These are phyloP conservation scores for Phanerochaete carnosa DNA, from an alignment of 768 basidiomycete genomes.

Conservation along the genomic window DNA sequence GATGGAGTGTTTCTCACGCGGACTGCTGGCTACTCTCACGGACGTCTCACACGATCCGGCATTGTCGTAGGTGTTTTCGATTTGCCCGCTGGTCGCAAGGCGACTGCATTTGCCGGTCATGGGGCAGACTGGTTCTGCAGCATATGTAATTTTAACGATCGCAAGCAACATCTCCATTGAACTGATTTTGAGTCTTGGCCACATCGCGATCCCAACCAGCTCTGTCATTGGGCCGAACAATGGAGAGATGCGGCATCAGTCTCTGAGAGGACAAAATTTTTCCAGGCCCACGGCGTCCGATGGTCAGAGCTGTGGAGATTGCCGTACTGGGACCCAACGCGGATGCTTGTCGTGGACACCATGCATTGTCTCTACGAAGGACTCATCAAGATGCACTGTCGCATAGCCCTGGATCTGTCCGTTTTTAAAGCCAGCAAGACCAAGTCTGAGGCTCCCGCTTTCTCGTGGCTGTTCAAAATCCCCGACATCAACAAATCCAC, in stretches of 20 bases:
- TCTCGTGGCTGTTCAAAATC: not conserved
- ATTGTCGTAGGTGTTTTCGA: slow-evolving; percentile 25
- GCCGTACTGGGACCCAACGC: slow-evolving; percentile 25
- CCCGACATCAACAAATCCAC: too few relatives aligned
- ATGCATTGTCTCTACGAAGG: slow-evolving; percentile 24
- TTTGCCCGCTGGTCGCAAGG: slow-evolving; percentile 29
- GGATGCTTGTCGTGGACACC: slow-evolving; percentile 18
- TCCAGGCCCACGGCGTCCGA: slow-evolving; percentile 15
- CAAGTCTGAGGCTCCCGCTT: not conserved
- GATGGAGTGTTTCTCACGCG: slow-evolving; percentile 12
- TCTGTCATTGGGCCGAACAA: not conserved
- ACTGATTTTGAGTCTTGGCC: not conserved
- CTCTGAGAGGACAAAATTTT: slow-evolving; percentile 9
- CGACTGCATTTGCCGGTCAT: slow-evolving; percentile 21
- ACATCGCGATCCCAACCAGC: not conserved
- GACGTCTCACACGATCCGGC: slow-evolving; percentile 9
- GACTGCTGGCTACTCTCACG: slow-evolving; percentile 12
- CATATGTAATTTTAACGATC: not conserved
- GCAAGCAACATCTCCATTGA: not conserved
- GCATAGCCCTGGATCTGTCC: not conserved
- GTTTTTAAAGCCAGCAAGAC: not conserved
- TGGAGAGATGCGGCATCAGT: slow-evolving; percentile 15
- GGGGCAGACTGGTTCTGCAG: not conserved
- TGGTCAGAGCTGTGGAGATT: slow-evolving; percentile 21
- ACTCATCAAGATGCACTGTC: not conserved